Evolutionary conservation across 2,329 filamentous ascomycete species (phyloP).

Genomic region (Clonostachys byssicola): DNA sequence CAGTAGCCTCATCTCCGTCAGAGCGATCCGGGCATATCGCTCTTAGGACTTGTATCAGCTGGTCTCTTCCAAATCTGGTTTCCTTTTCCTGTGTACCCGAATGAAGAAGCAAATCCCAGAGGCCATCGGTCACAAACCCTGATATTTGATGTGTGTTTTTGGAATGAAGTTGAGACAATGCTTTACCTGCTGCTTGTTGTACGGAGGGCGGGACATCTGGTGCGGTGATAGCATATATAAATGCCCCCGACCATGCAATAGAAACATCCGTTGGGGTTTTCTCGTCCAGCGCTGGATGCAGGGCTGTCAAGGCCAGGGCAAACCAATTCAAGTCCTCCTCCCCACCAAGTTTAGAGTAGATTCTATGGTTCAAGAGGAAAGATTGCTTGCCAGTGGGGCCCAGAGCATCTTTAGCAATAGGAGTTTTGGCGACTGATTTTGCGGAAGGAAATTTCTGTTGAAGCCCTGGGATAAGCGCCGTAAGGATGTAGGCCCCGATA

Average conservation of each 20-base stretch:
- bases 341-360: slow-evolving; percentile 74
- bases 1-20: slow-evolving; percentile 23
- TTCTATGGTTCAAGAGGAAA: slow-evolving; percentile 77
- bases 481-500: slow-evolving; percentile 71
- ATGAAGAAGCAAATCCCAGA: slow-evolving; percentile 78
- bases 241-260: slow-evolving; percentile 76
- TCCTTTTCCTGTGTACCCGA: slow-evolving; percentile 70
- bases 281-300: slow-evolving; percentile 50
- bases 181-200: slow-evolving; percentile 57
- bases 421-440: slow-evolving; percentile 49
- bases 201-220: slow-evolving; percentile 54
- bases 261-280: slow-evolving; percentile 43
- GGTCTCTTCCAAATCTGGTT: slow-evolving; percentile 59
- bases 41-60: slow-evolving; percentile 57
- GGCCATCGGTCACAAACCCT: slow-evolving; percentile 60
- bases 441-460: slow-evolving; percentile 51
- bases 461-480: slow-evolving; percentile 56
- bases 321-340: slow-evolving; percentile 80
- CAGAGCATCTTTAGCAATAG: slow-evolving; percentile 62
- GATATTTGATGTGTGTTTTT: slow-evolving; percentile 54
- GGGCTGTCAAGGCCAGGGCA: slow-evolving; percentile 61
- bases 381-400: slow-evolving; percentile 76
- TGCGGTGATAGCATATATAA: slow-evolving; percentile 74
- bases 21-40: slow-evolving; percentile 54
- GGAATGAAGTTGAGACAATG: slow-evolving; percentile 63